These are phyloP conservation scores for Piper longum DNA, from an alignment of 164 flowering plant genomes.

Conservation along the genomic window DNA sequence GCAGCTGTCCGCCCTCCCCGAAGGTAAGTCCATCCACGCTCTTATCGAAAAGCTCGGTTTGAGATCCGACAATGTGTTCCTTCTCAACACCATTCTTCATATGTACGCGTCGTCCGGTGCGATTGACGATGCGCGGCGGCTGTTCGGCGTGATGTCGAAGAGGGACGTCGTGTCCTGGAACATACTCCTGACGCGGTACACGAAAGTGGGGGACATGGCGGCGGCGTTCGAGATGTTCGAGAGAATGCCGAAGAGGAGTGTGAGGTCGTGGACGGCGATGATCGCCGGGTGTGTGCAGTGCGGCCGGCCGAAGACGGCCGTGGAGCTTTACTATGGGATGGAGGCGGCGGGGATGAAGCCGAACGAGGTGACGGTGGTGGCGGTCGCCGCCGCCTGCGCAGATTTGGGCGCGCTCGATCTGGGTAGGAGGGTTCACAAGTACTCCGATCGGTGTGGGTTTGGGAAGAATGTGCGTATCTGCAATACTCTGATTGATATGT, in stretches of 20 bases:
- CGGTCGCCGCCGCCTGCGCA: slow-evolving; percentile 63
- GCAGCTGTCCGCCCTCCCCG: slow-evolving; percentile 13
- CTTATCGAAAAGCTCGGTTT: slow-evolving; percentile 50
- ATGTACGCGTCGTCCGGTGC: slow-evolving; percentile 40
- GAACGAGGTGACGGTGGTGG: slow-evolving; percentile 60
- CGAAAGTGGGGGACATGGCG: slow-evolving; percentile 30
- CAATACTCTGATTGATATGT: slow-evolving; percentile 69
- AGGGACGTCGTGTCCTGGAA: slow-evolving; percentile 64
- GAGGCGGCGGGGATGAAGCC: slow-evolving; percentile 36
- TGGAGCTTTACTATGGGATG: slow-evolving; percentile 37
- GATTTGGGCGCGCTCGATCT: slow-evolving; percentile 49
- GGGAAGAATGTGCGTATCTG: slow-evolving; percentile 29
- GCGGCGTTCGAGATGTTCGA: slow-evolving; percentile 33
- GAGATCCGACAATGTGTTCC: slow-evolving; percentile 27
- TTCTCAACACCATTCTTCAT: slow-evolving; percentile 39
- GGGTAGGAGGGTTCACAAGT: slow-evolving; percentile 49
- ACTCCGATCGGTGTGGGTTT: slow-evolving; percentile 31
- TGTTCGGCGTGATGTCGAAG: slow-evolving; percentile 46
- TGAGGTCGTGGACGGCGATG: slow-evolving; percentile 62
- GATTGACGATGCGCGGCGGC: slow-evolving; percentile 18
- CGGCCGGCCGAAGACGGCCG: slow-evolving; percentile 45
- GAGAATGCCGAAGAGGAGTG: slow-evolving; percentile 43
- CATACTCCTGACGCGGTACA: slow-evolving; percentile 38
- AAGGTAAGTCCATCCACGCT: slow-evolving; percentile 43
- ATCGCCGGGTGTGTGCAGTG: slow-evolving; percentile 50